A percentile compares a stretch with the other conserved stretches of the same genome.
phyloP scores from a whole-genome alignment of 345 rosid genomes.

The Gossypium arboreum region DNA sequence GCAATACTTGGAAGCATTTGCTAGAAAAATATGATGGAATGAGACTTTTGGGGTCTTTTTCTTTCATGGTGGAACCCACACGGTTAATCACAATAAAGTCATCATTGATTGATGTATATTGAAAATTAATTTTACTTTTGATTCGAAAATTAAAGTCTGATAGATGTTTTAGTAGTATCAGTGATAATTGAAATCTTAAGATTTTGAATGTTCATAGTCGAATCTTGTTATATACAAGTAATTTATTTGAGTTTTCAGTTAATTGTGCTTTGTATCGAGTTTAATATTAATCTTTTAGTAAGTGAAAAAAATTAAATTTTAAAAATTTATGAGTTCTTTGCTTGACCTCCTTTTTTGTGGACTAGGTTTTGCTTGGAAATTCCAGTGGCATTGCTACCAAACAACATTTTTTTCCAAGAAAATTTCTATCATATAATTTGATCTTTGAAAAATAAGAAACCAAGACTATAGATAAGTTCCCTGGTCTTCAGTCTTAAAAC shows the following conservation, averaged over 20 bases:
- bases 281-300: no score
- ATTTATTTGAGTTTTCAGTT: no score
- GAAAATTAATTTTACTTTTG: no score
- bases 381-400: background rate
- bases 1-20: background rate
- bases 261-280: no score
- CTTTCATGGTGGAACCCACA: constrained; percentile 38
- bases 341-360: constrained; percentile 10
- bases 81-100: constrained; percentile 33
- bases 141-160: no score
- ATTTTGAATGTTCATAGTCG: no score
- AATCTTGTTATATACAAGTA: no score
- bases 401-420: constrained; percentile 1
- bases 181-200: no score
- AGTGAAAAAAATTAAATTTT: no score
- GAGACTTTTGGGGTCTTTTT: background rate
- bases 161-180: no score
- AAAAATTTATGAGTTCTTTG: background rate
- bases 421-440: constrained; percentile 12
- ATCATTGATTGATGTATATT: background rate
- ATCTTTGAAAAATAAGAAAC: background rate
- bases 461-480: background rate
- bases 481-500: background rate
- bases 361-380: constrained; percentile 36
- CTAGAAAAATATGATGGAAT: background rate